phyloP scores from a whole-genome alignment of 1,139 yeast species.

The Kodamaea sp. region DNA sequence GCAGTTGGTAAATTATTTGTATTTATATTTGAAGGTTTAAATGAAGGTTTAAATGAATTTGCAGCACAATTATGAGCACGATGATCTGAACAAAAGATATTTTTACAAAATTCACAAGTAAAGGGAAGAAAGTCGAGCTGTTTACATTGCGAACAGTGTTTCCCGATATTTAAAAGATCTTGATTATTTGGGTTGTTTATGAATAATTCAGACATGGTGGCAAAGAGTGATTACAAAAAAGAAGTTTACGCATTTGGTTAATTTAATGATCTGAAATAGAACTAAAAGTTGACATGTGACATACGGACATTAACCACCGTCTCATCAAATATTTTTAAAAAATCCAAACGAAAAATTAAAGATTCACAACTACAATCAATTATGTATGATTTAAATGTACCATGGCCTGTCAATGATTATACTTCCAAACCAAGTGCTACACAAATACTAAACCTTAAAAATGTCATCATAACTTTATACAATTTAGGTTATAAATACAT shows the following conservation, averaged over 20 bases:
- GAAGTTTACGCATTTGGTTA: too few species aligned
- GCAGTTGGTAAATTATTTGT: constrained; percentile 26
- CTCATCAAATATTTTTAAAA: not conserved
- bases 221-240: not conserved
- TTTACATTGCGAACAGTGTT: constrained; percentile 61
- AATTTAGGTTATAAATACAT: constrained; percentile 68
- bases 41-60: constrained; percentile 7
- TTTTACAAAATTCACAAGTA: constrained; percentile 53
- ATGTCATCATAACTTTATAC: constrained; percentile 53
- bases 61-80: constrained; percentile 48
- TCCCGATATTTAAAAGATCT: constrained; percentile 55
- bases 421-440: constrained; percentile 33
- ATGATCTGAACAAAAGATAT: constrained; percentile 58
- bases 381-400: constrained; percentile 70
- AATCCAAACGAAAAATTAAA: not conserved
- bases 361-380: constrained; percentile 10
- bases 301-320: too few species aligned
- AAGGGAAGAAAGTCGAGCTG: constrained; percentile 70
- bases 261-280: too few species aligned
- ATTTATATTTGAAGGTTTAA: constrained; percentile 2
- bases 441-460: constrained; percentile 44
- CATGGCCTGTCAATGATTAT: constrained; percentile 68
- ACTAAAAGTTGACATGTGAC: too few species aligned
- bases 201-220: constrained; percentile 10
- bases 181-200: constrained; percentile 11